Conservation (phyloP, 2,329 filamentous ascomycete species). For the Ophiostoma pallidulum region DNA sequence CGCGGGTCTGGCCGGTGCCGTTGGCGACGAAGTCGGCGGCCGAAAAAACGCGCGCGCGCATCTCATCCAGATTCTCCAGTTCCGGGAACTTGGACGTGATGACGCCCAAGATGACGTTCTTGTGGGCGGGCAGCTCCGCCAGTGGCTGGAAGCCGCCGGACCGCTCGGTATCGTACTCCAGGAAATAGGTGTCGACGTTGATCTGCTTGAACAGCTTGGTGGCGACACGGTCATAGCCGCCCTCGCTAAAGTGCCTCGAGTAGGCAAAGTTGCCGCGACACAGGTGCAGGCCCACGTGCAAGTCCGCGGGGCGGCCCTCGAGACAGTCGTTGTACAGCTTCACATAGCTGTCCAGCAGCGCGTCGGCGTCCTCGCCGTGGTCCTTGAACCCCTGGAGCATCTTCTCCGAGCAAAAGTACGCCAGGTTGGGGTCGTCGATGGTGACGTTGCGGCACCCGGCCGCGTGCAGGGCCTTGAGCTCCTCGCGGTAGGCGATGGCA, state of each 20-base stretch:
- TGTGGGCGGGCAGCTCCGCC: slow-evolving; percentile 46
- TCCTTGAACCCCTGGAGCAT: slow-evolving; percentile 51
- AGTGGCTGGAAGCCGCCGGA: slow-evolving; percentile 55
- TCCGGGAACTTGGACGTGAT: slow-evolving; percentile 26
- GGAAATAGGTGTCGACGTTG: slow-evolving; percentile 47
- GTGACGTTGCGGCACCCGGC: slow-evolving; percentile 44
- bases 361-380: slow-evolving; percentile 51
- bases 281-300: slow-evolving; percentile 64
- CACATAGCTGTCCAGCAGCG: slow-evolving; percentile 60
- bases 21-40: slow-evolving; percentile 58
- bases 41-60: slow-evolving; percentile 44
- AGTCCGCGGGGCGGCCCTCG: slow-evolving; percentile 48
- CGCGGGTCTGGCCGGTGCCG: slow-evolving; percentile 48
- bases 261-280: slow-evolving; percentile 54
- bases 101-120: slow-evolving; percentile 53
- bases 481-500: slow-evolving; percentile 38
- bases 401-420: slow-evolving; percentile 58
- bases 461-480: slow-evolving; percentile 38
- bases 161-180: slow-evolving; percentile 37
- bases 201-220: slow-evolving; percentile 50
- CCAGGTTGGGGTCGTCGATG: slow-evolving; percentile 55
- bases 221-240: slow-evolving; percentile 54
- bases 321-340: slow-evolving; percentile 65
- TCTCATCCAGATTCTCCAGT: slow-evolving; percentile 36
- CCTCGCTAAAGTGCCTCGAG: slow-evolving; percentile 54